phyloP scores from a whole-genome alignment of 208 protist genomes.

The Porcisia hertigi region DNA sequence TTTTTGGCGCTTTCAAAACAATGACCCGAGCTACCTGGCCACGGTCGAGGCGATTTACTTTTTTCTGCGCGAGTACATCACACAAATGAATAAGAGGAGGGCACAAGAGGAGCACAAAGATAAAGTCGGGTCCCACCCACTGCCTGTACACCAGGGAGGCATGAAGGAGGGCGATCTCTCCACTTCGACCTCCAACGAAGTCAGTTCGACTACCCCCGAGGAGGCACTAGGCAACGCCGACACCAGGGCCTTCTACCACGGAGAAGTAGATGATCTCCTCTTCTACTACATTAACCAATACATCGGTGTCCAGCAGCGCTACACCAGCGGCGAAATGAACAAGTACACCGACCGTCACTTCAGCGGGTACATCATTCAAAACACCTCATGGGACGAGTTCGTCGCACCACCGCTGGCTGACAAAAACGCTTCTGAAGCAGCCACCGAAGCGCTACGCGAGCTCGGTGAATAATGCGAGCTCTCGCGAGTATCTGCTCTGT shows the following conservation, averaged over 20 bases:
- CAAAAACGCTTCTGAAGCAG: not conserved
- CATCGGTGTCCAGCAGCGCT: constrained; percentile 89
- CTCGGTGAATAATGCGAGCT: not conserved
- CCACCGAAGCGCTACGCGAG: constrained; percentile 1
- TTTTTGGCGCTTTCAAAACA: constrained; percentile 95
- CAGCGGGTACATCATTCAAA: constrained; percentile 80
- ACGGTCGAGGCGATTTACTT: constrained; percentile 97
- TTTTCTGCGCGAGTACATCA: constrained; percentile 90
- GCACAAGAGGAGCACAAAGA: not conserved
- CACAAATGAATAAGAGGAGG: constrained; percentile 50
- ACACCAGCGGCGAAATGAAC: constrained; percentile 46
- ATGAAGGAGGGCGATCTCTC: not conserved
- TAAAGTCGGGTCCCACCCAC: not conserved
- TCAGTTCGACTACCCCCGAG: not conserved
- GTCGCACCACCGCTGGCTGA: constrained; percentile 26
- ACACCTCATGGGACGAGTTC: constrained; percentile 69
- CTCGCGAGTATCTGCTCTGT: not conserved
- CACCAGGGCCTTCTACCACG: constrained; percentile 61
- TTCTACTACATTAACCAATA: constrained; percentile 95
- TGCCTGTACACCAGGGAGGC: not conserved
- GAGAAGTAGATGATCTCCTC: constrained; percentile 95
- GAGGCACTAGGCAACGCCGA: not conserved
- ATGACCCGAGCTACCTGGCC: constrained; percentile 88
- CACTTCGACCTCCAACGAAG: not conserved
- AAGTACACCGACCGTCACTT: constrained; percentile 87